Evolutionary conservation across 2,329 filamentous ascomycete genomes (phyloP).

Genomic region (Leptographium wingfieldii): DNA sequence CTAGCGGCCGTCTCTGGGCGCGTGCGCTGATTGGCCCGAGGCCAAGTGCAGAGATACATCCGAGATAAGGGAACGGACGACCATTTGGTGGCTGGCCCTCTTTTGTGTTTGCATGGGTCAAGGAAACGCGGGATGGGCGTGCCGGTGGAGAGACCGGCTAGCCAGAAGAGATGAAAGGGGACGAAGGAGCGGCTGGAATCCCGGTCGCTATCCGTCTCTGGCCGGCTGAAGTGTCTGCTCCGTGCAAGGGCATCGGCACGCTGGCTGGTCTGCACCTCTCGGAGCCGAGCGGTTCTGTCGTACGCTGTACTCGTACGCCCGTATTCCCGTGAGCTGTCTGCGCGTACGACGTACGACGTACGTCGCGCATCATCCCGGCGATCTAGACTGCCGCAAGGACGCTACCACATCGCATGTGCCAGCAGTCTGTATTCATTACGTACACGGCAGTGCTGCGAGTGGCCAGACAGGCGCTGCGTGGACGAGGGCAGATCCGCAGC

Average conservation of each 20-base stretch:
- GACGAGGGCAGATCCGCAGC: no score
- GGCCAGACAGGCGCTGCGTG: not conserved
- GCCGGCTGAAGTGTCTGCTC: no score
- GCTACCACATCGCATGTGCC: not conserved
- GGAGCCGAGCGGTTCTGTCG: no score
- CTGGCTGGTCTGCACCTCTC: no score
- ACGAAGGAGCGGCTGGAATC: not conserved
- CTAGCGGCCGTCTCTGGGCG: not conserved
- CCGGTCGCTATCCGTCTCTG: no score
- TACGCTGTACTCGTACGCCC: no score
- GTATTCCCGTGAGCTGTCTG: no score
- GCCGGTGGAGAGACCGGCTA: not conserved
- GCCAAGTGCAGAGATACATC: constrained; percentile 1
- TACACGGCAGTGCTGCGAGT: constrained; percentile 4
- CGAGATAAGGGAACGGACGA: constrained; percentile 6
- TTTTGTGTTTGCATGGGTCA: not conserved
- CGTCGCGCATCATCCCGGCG: no score
- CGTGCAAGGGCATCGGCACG: no score
- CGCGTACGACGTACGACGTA: no score
- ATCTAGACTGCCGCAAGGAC: not conserved
- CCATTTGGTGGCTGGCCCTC: constrained; percentile 1
- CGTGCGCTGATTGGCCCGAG: constrained; percentile 1
- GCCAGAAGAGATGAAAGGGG: not conserved
- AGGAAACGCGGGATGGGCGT: constrained; percentile 3
- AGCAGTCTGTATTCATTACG: not conserved